These are phyloP conservation scores for Phragmites australis DNA, from an alignment of 176 grass and related monocot species.

Conservation along the genomic window DNA sequence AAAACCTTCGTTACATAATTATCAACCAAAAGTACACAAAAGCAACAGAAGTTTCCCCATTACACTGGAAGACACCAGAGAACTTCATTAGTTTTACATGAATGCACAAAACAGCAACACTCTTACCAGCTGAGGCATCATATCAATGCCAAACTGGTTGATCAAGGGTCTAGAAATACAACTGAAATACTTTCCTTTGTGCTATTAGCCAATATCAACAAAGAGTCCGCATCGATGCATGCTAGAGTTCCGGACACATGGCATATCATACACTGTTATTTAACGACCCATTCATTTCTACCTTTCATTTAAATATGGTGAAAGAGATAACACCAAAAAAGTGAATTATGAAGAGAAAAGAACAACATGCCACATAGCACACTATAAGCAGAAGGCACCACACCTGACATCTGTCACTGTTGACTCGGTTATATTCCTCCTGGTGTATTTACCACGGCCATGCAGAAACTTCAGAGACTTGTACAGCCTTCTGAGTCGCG, in stretches of 20 bases:
- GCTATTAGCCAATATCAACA: neutral
- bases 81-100: neutral
- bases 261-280: slow-evolving; percentile 1
- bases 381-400: slow-evolving; percentile 27
- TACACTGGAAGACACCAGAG: neutral
- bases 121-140: slow-evolving; percentile 7
- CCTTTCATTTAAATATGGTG: neutral
- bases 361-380: neutral
- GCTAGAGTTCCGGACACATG: neutral
- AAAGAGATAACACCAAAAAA: neutral
- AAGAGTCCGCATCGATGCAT: neutral
- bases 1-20: neutral
- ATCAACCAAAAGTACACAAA: neutral
- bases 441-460: slow-evolving; percentile 88
- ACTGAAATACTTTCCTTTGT: neutral
- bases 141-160: neutral
- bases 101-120: neutral
- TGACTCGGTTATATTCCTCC: slow-evolving; percentile 73
- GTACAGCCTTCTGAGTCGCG: slow-evolving; percentile 83
- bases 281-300: neutral
- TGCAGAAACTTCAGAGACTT: slow-evolving; percentile 93
- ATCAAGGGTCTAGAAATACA: neutral
- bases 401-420: slow-evolving; percentile 92
- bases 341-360: neutral
- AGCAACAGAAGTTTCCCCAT: neutral